These are phyloP conservation scores for Ramularia endophylla DNA, from an alignment of 2,329 filamentous ascomycete species.

Conservation along the genomic window DNA sequence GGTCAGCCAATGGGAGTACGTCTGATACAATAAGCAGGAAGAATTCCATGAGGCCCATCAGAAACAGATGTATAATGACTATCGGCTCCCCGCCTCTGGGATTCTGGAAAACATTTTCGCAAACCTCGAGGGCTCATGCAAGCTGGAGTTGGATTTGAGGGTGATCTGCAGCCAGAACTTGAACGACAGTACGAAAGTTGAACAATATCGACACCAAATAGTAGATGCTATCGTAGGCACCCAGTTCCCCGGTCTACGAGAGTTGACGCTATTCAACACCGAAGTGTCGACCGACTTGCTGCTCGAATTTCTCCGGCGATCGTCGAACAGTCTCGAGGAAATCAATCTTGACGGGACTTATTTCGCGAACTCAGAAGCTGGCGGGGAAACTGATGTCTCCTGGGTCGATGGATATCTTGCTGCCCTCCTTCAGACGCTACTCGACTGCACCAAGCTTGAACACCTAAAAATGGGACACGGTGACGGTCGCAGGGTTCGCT, in stretches of 20 bases:
- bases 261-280: background rate
- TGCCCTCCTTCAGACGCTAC: constrained; percentile 1
- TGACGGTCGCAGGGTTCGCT: background rate
- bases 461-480: background rate
- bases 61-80: background rate
- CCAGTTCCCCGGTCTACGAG: background rate
- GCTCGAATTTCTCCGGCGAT: background rate
- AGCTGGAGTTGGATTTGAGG: background rate
- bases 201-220: background rate
- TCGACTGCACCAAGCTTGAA: constrained; percentile 1
- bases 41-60: background rate
- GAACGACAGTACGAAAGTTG: background rate
- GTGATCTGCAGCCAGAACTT: background rate
- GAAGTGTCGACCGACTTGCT: background rate
- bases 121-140: background rate
- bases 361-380: background rate
- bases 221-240: constrained; percentile 1
- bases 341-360: background rate
- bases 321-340: background rate
- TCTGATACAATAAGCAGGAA: background rate
- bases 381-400: background rate
- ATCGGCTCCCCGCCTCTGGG: background rate
- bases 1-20: background rate
- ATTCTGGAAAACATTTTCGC: constrained; percentile 1
- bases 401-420: background rate